Percentiles rank a stretch among this genome's conserved stretches.
These are phyloP conservation scores for Trichoderma aggressivum DNA, from an alignment of 2,329 filamentous ascomycete genomes.

Conservation along the genomic window DNA sequence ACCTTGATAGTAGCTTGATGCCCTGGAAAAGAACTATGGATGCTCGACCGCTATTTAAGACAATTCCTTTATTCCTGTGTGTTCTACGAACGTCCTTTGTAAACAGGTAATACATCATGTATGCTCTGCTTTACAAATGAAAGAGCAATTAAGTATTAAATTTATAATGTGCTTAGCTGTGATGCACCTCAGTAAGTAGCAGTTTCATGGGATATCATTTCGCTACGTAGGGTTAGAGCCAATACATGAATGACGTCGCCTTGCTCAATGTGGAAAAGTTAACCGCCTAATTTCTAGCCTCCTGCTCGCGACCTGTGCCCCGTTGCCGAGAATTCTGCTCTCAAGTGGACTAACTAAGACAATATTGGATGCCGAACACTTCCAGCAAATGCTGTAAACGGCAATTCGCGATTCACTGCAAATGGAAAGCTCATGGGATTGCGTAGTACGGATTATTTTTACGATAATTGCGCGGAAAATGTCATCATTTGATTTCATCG, in stretches of 20 bases:
- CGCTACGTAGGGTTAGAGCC: not conserved
- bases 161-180: not conserved
- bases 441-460: not conserved
- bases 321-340: too few species aligned
- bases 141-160: not conserved
- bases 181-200: not conserved
- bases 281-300: too few species aligned
- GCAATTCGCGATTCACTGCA: not conserved
- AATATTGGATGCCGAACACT: not conserved
- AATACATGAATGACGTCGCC: not conserved
- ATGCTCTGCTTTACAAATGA: not conserved
- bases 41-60: not conserved
- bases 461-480: not conserved
- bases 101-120: not conserved
- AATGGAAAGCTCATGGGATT: too few species aligned
- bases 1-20: not conserved
- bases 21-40: not conserved
- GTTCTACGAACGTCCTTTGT: not conserved
- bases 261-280: too few species aligned
- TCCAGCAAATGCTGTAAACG: not conserved
- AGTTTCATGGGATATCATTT: not conserved
- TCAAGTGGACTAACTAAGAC: too few species aligned
- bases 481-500: not conserved
- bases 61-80: not conserved
- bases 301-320: too few species aligned